Evolutionary conservation across 139 green algal species (phyloP), one percentile per base, ranked within the genome.

Genomic region (Volvox reticuliferus): DNA sequence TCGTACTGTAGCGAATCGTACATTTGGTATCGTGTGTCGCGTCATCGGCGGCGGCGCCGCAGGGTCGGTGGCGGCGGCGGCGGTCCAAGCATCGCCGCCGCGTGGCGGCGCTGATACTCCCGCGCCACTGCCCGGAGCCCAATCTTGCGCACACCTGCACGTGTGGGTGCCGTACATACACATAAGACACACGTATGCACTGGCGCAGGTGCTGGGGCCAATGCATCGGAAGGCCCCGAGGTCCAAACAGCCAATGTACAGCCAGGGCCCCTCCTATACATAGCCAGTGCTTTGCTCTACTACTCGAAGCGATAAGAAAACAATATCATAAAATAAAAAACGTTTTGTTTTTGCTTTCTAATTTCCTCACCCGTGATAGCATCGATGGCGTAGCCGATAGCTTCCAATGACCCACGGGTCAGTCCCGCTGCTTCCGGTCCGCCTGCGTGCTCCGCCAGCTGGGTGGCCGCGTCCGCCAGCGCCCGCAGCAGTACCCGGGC

Each of bases 401-500:
- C 86, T n/a, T 90, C 86, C 50, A 90, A 69, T 12, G 86, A 37
- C 30, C 86, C 73, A 20, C 86, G 86, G 50, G 73, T 63, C 86
- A 90, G 86, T 55, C 86, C 86, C n/a, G 28, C 86, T 1, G 86
- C 73, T 12, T 63, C 50, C 14, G n/a, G 30, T n/a, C 86, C 86
- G 44, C 86, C 71, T 22, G 73, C 30, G 19, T 22, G 18, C 50
- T 21, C 86, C n/a, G 86, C 86, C 86, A 90, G 20, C 73, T 62
- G 50, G 28, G 35, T n/a, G 18, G 86, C 86, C 30, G 86, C 86
- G 50, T 90, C 71, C 73, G 73, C 55, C 19, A 77, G 12, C 30
- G 86, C 86, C 21, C 2, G 20, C 86, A 90, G 86, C 69, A 90
- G 20, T 69, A 90, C 71, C 9, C 86, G 86, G 5, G 50, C 50